Evolutionary conservation across 495 filamentous ascomycete species (phyloP).

Genomic region (Annulohypoxylon stygium): DNA sequence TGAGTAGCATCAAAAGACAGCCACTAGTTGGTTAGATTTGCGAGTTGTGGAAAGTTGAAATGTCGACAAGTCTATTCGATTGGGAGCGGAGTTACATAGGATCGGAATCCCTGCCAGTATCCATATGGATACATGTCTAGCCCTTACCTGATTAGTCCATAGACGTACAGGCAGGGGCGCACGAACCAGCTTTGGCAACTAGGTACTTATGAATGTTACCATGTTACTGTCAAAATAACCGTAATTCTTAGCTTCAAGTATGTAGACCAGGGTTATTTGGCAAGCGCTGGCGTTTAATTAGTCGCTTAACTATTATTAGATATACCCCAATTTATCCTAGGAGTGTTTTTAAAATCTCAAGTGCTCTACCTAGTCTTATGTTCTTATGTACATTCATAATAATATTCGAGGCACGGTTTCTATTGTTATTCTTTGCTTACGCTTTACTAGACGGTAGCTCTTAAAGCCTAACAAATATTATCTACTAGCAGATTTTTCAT

Average conservation of each 20-base stretch:
- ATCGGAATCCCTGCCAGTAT: slow-evolving; percentile 32
- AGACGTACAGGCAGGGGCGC: slow-evolving; percentile 36
- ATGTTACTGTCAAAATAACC: slow-evolving; percentile 28
- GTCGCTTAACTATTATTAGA: slow-evolving; percentile 37
- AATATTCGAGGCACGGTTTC: slow-evolving; percentile 16
- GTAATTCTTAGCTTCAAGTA: slow-evolving; percentile 30
- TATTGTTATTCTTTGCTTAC: slow-evolving; percentile 26
- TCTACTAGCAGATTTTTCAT: neutral
- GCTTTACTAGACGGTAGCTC: neutral
- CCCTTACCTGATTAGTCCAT: slow-evolving; percentile 43
- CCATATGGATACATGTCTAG: slow-evolving; percentile 3
- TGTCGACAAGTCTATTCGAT: slow-evolving; percentile 17
- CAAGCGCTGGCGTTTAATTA: slow-evolving; percentile 49
- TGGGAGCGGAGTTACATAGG: slow-evolving; percentile 36
- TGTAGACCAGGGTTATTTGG: slow-evolving; percentile 16
- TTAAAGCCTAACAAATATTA: neutral
- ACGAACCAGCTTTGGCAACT: slow-evolving; percentile 42
- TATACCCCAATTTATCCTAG: slow-evolving; percentile 2
- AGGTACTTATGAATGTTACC: slow-evolving; percentile 38
- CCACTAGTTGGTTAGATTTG: slow-evolving; percentile 14
- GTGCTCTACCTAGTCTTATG: neutral
- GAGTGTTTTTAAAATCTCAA: slow-evolving; percentile 26
- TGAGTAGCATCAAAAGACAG: slow-evolving; percentile 28
- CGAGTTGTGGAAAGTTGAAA: slow-evolving; percentile 18
- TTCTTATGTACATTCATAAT: slow-evolving; percentile 9